Conservation (phyloP, 2,329 filamentous ascomycete genomes). For the Phialophora tarda region DNA sequence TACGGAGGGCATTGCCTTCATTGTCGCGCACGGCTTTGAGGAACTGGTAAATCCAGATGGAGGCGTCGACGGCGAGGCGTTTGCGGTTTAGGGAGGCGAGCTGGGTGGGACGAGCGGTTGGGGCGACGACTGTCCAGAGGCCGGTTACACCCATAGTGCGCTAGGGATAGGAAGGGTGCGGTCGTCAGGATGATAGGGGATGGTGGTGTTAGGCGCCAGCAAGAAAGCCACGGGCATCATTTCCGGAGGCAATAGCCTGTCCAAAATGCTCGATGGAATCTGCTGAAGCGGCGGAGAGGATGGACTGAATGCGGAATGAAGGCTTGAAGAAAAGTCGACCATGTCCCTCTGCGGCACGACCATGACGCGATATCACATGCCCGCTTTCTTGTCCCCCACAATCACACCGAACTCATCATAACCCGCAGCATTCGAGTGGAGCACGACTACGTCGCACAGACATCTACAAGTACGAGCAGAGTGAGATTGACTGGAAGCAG, state of each 20-base stretch:
- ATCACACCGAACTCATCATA: too few species aligned
- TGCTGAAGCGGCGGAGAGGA: background rate
- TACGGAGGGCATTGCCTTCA: conserved; percentile 93
- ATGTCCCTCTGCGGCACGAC: conserved; percentile 8
- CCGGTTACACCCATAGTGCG: conserved; percentile 89
- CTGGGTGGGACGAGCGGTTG: conserved; percentile 93
- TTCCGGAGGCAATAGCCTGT: background rate
- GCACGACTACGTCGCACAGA: background rate
- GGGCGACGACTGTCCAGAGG: conserved; percentile 94
- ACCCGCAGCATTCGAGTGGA: background rate
- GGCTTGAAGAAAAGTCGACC: background rate
- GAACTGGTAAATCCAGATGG: conserved; percentile 99
- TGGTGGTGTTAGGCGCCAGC: background rate
- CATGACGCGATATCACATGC: conserved; percentile 27
- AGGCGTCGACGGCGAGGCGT: conserved; percentile 94
- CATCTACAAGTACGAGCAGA: background rate
- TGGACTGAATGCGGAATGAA: background rate
- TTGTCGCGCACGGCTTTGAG: conserved; percentile 98
- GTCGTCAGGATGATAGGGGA: background rate
- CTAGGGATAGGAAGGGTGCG: background rate
- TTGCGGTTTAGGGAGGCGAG: conserved; percentile 95
- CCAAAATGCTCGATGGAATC: background rate
- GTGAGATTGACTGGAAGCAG: background rate
- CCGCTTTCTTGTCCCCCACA: background rate
- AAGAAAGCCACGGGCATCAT: background rate